A percentile compares a stretch with the other conserved stretches of the same genome.
phyloP scores from a whole-genome alignment of 176 grass and related monocot genomes.

The Dendrocalamus sinicus region DNA sequence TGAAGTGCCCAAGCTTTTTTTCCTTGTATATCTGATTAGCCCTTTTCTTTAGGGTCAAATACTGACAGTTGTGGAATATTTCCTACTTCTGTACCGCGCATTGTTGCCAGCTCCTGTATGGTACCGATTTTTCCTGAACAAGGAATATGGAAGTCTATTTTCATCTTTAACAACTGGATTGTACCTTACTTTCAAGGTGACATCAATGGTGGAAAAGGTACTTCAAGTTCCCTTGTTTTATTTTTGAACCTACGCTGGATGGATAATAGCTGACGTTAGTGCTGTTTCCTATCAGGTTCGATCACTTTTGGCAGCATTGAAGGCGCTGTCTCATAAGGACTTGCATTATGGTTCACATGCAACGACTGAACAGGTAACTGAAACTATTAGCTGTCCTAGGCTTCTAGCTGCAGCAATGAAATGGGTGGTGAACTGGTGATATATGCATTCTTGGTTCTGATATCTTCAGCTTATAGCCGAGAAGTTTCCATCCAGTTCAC shows the following conservation, averaged over 20 bases:
- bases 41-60: constrained; percentile 73
- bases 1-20: background rate
- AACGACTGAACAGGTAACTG: constrained; percentile 86
- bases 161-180: constrained; percentile 94
- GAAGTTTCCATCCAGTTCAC: background rate
- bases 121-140: constrained; percentile 98
- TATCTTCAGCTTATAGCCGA: background rate
- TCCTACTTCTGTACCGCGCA: constrained; percentile 88
- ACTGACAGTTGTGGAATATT: constrained; percentile 96
- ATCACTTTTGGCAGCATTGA: constrained; percentile 84
- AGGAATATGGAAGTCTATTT: constrained; percentile 99
- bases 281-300: constrained; percentile 65
- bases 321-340: constrained; percentile 83
- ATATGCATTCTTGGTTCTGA: constrained; percentile 1
- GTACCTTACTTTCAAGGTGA: constrained; percentile 99
- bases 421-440: constrained; percentile 8
- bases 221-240: constrained; percentile 20
- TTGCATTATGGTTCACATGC: constrained; percentile 89
- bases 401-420: background rate
- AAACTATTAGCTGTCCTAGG: constrained; percentile 1
- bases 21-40: background rate
- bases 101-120: constrained; percentile 90
- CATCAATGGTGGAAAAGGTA: constrained; percentile 98
- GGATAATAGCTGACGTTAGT: background rate
- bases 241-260: background rate